These are phyloP conservation scores for Jaltomata sinuosa DNA, from an alignment of 257 asterid genomes.

Conservation along the genomic window DNA sequence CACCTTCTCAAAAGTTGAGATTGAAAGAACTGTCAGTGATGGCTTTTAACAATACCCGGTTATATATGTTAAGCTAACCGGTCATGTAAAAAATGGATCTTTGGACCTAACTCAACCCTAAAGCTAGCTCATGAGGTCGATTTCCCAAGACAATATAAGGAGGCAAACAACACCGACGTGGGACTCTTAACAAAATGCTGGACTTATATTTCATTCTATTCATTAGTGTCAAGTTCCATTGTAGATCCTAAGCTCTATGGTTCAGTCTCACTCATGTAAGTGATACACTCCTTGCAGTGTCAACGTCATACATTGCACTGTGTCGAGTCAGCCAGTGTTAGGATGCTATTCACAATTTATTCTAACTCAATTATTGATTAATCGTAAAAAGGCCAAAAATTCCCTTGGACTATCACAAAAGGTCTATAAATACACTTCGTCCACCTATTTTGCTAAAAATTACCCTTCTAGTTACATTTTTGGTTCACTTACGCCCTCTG, in stretches of 20 bases:
- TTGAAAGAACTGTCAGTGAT: background rate
- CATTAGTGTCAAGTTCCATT: background rate
- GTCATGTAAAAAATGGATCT: background rate
- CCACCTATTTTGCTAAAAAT: too few relatives aligned
- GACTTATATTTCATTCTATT: background rate
- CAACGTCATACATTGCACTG: background rate
- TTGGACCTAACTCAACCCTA: background rate
- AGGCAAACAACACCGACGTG: background rate
- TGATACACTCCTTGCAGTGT: background rate
- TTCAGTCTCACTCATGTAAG: background rate
- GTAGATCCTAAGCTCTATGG: background rate
- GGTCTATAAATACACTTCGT: too few relatives aligned
- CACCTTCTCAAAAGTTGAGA: background rate
- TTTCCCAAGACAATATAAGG: background rate
- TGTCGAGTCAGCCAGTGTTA: background rate
- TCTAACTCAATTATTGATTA: background rate
- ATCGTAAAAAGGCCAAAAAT: too few relatives aligned
- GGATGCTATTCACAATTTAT: background rate
- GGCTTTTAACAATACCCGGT: background rate
- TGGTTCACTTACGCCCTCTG: too few relatives aligned
- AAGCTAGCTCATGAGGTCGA: background rate
- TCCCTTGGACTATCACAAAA: too few relatives aligned
- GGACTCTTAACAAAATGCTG: background rate
- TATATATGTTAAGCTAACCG: background rate
- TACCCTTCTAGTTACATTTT: too few relatives aligned